These are phyloP conservation scores for Plasmopara halstedii DNA, from an alignment of 352 stramenopile genomes.

Conservation along the genomic window DNA sequence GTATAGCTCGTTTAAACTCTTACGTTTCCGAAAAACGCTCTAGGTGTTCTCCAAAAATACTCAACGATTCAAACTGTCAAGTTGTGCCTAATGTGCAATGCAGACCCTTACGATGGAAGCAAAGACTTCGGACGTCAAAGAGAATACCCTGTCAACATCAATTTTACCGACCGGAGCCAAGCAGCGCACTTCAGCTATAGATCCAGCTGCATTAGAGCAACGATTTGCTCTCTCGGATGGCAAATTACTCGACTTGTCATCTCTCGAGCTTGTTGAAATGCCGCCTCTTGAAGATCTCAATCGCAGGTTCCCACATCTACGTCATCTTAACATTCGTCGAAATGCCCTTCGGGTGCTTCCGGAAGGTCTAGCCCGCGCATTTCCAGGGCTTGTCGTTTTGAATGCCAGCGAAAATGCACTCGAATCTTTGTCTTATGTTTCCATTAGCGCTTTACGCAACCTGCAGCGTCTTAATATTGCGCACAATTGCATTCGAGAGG, in stretches of 20 bases:
- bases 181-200: background rate
- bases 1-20: constrained; percentile 42
- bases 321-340: constrained; percentile 36
- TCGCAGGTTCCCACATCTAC: constrained; percentile 30
- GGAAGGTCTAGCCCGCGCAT: constrained; percentile 17
- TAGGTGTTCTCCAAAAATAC: constrained; percentile 20
- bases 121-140: background rate
- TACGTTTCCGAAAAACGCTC: constrained; percentile 41
- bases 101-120: background rate
- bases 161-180: background rate
- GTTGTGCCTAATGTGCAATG: background rate
- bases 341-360: constrained; percentile 35
- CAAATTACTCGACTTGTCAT: constrained; percentile 39
- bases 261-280: constrained; percentile 28
- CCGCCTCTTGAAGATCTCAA: constrained; percentile 22
- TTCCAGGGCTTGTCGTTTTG: constrained; percentile 34
- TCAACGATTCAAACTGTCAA: too few relatives aligned
- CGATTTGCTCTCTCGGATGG: constrained; percentile 21
- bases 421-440: constrained; percentile 22
- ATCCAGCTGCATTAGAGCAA: constrained; percentile 9
- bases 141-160: background rate
- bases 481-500: constrained; percentile 27
- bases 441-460: constrained; percentile 19
- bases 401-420: constrained; percentile 37
- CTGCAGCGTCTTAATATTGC: constrained; percentile 42